Base-by-base conservation (phyloP, 352 stramenopile genomes). In the Phytophthora brassicae region DNA sequence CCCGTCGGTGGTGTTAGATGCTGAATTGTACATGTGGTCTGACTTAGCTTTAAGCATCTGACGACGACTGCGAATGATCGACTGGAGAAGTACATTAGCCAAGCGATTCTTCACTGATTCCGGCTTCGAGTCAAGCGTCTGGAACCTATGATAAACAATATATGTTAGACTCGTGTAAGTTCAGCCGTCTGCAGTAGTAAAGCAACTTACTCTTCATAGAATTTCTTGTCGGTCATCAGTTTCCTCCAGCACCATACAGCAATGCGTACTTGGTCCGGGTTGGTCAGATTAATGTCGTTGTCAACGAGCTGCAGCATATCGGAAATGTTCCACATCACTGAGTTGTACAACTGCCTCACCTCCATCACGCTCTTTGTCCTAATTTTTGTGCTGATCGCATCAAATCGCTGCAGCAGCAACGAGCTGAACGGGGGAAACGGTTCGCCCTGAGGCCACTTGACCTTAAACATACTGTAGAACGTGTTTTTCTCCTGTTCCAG, bases 21-120 rank as follows among this genome's bases (percentile, higher is more conserved):
- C 42, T 28, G 49, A 55, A 33, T 57, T 70, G 22, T 45, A 45
- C 39, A 45, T 24, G 19, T 45, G 17, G 19, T 77, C 68, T 16
- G 64, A 50, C 53, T 88, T 90, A 2, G 75, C 64, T 52, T 91
- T 91, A 19, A 86, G 77, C 81, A 91, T 91, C 66, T 91, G 81
- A 9, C 81, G 77, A 16, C 79, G 77, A 51, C 81, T 91, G 26
- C 81, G 81, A 43, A 89, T 74, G 51, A 91, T 91, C 17, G 75
- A 86, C 56, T 88, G 81, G 16, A 79, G 67, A 22, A 91, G 59
- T 45, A 78, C 46, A 50, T 78, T 70, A 4, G 77, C 67, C 19
- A 91, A 45, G 8, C 60, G 65, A 33, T 56, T 69, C 46, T 81
- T 81, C 19, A 67, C 55, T 16, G 51, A 23, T 12, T 55, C 45